Evolutionary conservation across 1,139 yeast species (phyloP).

Genomic region (Saccharomyces hybrid): DNA sequence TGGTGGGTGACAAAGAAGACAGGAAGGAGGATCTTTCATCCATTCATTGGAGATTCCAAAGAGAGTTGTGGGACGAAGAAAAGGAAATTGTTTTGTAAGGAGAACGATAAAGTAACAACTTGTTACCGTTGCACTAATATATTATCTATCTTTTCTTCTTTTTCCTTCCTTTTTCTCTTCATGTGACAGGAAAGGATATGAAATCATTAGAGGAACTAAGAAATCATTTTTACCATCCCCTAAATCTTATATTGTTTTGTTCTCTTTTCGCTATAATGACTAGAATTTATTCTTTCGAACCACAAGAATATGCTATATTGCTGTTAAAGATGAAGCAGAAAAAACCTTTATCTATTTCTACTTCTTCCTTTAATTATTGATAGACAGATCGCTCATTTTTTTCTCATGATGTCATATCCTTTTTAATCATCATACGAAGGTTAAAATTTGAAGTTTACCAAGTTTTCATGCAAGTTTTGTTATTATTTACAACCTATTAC

Average conservation of each 20-base stretch:
- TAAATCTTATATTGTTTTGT: background rate
- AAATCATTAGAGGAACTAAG: background rate
- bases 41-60: conserved; percentile 63
- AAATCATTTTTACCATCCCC: background rate
- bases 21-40: conserved; percentile 36
- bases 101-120: background rate
- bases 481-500: background rate
- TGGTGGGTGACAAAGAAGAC: conserved; percentile 45
- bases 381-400: background rate
- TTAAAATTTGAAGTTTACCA: background rate
- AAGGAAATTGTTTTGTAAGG: conserved; percentile 39
- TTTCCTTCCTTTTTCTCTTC: background rate
- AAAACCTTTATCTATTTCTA: background rate
- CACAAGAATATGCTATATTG: background rate
- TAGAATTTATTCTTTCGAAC: background rate
- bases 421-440: background rate
- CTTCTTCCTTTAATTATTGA: background rate
- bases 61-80: conserved; percentile 51
- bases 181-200: background rate
- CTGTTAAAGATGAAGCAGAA: background rate
- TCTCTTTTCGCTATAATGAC: background rate
- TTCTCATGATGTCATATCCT: background rate
- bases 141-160: conserved; percentile 1
- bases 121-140: conserved; percentile 1
- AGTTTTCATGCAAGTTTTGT: background rate